Evolutionary conservation across 257 asterid genomes (phyloP).

Genomic region (Salvia rosmarinus): DNA sequence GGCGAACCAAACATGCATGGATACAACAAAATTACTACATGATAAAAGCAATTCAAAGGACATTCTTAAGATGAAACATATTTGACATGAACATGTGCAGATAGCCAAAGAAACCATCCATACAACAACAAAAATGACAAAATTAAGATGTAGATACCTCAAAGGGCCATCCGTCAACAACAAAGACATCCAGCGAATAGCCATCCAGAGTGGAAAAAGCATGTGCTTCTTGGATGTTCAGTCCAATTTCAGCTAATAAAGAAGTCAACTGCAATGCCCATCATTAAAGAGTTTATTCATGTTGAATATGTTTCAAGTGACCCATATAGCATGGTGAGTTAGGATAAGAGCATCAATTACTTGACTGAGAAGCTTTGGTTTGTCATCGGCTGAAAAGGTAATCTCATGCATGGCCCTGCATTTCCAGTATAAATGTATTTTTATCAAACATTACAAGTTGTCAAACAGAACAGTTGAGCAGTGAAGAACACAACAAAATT

Average conservation of each 20-base stretch:
- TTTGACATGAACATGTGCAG: neutral
- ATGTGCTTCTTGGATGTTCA: constrained; percentile 97
- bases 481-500: constrained; percentile 18
- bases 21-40: constrained; percentile 20
- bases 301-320: neutral
- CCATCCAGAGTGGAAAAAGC: constrained; percentile 97
- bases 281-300: constrained; percentile 36
- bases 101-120: constrained; percentile 17
- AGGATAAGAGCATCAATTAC: constrained; percentile 42
- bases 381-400: constrained; percentile 88
- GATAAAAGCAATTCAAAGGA: neutral
- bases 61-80: neutral
- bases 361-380: constrained; percentile 97
- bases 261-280: constrained; percentile 81
- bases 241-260: constrained; percentile 88
- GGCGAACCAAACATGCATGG: constrained; percentile 12
- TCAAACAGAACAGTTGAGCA: constrained; percentile 9
- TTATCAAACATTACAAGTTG: constrained; percentile 2
- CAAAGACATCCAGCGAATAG: constrained; percentile 92
- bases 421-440: constrained; percentile 22
- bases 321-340: constrained; percentile 11
- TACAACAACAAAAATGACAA: constrained; percentile 5
- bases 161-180: constrained; percentile 93
- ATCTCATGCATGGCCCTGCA: constrained; percentile 99
- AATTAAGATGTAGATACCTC: constrained; percentile 60